A percentile compares a stretch with the other conserved stretches of the same genome.
These are phyloP conservation scores for Colletotrichum camelliae DNA, from an alignment of 2,329 filamentous ascomycete genomes.

Conservation along the genomic window DNA sequence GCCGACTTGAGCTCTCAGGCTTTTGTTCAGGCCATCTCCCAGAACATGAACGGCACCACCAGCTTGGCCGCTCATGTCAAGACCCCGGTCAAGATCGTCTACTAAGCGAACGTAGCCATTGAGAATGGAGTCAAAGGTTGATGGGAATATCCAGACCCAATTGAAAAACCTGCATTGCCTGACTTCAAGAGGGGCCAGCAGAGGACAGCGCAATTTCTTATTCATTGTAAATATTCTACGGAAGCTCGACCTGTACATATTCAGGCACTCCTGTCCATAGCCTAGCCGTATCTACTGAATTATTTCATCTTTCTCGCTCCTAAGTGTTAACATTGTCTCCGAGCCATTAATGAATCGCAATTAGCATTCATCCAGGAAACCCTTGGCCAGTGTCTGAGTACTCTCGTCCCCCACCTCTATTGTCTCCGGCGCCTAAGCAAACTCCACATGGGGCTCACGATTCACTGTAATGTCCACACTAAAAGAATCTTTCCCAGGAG, in stretches of 20 bases:
- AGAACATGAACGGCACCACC: slow-evolving; percentile 33
- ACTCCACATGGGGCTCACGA: background rate
- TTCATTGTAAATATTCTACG: background rate
- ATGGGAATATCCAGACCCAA: background rate
- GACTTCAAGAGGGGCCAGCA: background rate
- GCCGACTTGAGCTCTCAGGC: slow-evolving; percentile 60
- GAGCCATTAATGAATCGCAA: background rate
- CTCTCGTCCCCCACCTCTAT: background rate
- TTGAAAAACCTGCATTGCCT: background rate
- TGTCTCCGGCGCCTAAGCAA: background rate
- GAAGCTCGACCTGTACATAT: background rate
- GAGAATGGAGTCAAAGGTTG: background rate
- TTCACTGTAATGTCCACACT: background rate
- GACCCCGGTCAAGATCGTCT: slow-evolving; percentile 20
- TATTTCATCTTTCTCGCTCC: background rate
- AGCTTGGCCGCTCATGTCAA: slow-evolving; percentile 30
- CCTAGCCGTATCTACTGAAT: background rate
- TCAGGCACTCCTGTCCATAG: background rate
- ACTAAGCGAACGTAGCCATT: background rate
- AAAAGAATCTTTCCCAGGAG: accelerated
- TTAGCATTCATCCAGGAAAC: accelerated
- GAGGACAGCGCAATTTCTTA: background rate
- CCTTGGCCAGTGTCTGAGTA: background rate
- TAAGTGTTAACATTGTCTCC: background rate
- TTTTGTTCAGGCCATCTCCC: slow-evolving; percentile 43